Percentiles rank a stretch among this genome's conserved stretches.
These are phyloP conservation scores for Phytopythium montanum DNA, from an alignment of 352 stramenopile genomes.

Conservation along the genomic window DNA sequence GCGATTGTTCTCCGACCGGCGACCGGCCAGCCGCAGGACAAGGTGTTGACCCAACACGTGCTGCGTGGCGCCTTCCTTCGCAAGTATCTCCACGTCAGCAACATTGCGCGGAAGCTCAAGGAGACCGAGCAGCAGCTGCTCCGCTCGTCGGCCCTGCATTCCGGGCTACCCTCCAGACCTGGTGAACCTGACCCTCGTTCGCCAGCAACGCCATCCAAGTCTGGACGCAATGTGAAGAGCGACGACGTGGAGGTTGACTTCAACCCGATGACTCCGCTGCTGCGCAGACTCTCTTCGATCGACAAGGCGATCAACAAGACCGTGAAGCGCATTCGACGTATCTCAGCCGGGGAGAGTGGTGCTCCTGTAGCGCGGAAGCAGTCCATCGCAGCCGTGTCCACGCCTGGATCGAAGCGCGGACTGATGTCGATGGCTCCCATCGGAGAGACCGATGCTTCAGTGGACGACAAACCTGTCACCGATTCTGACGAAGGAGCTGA, in stretches of 20 bases:
- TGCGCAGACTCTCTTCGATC: slow-evolving; percentile 47
- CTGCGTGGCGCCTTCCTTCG: slow-evolving; percentile 53
- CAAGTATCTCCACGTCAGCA: slow-evolving; percentile 64
- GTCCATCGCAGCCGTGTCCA: not conserved
- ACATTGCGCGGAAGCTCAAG: slow-evolving; percentile 58
- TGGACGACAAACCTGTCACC: not conserved
- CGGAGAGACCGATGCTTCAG: not conserved
- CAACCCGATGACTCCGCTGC: slow-evolving; percentile 13
- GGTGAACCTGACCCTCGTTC: not conserved
- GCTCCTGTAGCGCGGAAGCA: not conserved
- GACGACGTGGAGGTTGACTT: not conserved
- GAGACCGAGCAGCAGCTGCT: slow-evolving; percentile 56
- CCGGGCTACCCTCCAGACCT: slow-evolving; percentile 13
- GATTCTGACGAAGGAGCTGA: slow-evolving; percentile 15
- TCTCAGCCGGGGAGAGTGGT: slow-evolving; percentile 27
- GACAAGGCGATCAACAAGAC: slow-evolving; percentile 66
- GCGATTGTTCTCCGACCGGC: slow-evolving; percentile 38
- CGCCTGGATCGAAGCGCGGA: not conserved
- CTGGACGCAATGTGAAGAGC: not conserved
- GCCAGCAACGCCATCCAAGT: not conserved
- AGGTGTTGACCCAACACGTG: slow-evolving; percentile 56
- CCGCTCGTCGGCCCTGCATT: slow-evolving; percentile 24
- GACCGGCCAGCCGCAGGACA: slow-evolving; percentile 23
- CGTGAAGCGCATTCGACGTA: slow-evolving; percentile 44
- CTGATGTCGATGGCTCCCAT: slow-evolving; percentile 1